Evolutionary conservation across 1,284 basidiomycete genomes (phyloP), one percentile per base, ranked within the genome.

Genomic region (Ustilago crameri): DNA sequence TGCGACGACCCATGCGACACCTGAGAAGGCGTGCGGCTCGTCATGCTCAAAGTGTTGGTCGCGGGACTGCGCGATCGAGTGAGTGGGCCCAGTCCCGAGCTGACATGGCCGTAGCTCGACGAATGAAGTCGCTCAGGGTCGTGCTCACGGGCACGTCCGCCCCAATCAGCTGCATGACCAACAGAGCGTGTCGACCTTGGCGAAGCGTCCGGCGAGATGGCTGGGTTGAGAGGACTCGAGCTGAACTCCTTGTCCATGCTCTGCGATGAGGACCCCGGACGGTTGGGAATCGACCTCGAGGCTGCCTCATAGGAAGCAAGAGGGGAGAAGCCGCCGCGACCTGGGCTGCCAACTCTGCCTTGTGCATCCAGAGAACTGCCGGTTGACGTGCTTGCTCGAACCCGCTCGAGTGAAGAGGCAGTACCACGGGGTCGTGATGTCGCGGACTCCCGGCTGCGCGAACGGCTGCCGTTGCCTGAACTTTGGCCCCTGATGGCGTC

Each of bases 41-140:
- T 59, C 63, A 67, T 66, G 32, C 44, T 66, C 26, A 70, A 56
- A 2, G 56, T 45, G 20, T 57, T 56, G 5, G 54, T 27, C 7
- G 56, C 67, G 17, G 67, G 52, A 41, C 67, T 64, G 41, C 67
- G 67, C 23, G 67, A 63, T n/a, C 57, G 61, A 18, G 54, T 23
- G n/a, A 60, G 49, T 3, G 54, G 50, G 24, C 51, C 64, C 0
- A 60, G 50, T 0, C 51, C 46, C 3, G 57, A 45, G 12, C 9
- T 42, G 8, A 49, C 22, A 20, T 42, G 53, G n/a, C 64, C 64
- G 17, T 45, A 51, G 50, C 64, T 61, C 5, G 58, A 61, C 17
- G 64, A 67, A 22, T 60, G 64, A n/a, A 67, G 18, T 17, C 64
- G 48, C 20, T 57, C 57, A 20, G 57, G 47, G 27, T 61, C 64